Percentiles rank a stretch among this genome's conserved stretches.
Evolutionary conservation across 2,329 filamentous ascomycete genomes (phyloP).

Genomic region (Fusarium mangiferae): DNA sequence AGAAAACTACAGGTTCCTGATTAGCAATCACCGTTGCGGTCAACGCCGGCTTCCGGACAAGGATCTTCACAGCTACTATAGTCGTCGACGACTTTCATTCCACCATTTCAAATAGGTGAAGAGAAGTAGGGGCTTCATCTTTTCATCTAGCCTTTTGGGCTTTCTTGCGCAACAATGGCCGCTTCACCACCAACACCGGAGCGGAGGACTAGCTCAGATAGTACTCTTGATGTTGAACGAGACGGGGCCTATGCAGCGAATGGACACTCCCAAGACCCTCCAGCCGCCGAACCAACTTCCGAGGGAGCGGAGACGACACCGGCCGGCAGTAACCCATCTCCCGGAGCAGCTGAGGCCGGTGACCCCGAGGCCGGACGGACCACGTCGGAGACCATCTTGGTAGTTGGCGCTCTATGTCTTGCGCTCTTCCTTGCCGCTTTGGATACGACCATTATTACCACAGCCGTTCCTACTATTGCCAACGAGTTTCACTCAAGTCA

Average conservation of each 20-base stretch:
- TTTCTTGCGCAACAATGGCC: constrained; percentile 24
- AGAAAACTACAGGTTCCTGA: constrained; percentile 2
- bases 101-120: not conserved
- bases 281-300: constrained; percentile 16
- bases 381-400: constrained; percentile 51
- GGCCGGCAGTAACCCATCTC: constrained; percentile 12
- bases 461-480: constrained; percentile 73
- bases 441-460: constrained; percentile 72
- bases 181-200: constrained; percentile 20
- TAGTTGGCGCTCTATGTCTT: constrained; percentile 55
- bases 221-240: constrained; percentile 44
- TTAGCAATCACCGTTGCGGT: constrained; percentile 35
- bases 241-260: constrained; percentile 22
- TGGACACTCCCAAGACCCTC: not conserved
- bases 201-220: constrained; percentile 44
- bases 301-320: constrained; percentile 15
- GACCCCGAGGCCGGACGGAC: constrained; percentile 52
- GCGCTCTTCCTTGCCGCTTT: constrained; percentile 65
- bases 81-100: constrained; percentile 20
- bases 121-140: not conserved
- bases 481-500: constrained; percentile 71
- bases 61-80: constrained; percentile 13
- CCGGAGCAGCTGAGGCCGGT: constrained; percentile 15
- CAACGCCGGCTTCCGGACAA: constrained; percentile 31
- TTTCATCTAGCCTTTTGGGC: not conserved